These are phyloP conservation scores for Globisporangium nodosum DNA, from an alignment of 352 stramenopile genomes.

Conservation along the genomic window DNA sequence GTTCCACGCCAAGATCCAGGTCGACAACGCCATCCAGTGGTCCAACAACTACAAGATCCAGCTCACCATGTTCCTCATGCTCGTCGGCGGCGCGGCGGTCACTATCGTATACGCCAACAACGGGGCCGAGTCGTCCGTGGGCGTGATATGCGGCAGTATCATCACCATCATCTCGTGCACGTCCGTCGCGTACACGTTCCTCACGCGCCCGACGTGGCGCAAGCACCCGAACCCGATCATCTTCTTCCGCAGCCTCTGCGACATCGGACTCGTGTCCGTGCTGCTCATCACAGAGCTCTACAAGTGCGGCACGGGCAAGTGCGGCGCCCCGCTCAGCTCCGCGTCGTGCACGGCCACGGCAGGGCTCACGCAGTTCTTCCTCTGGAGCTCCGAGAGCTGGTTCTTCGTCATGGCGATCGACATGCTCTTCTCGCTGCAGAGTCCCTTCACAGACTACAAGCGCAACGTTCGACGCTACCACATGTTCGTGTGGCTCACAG, in stretches of 20 bases:
- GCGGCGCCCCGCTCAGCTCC: constrained; percentile 25
- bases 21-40: constrained; percentile 81
- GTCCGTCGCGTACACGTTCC: constrained; percentile 75
- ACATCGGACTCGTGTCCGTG: constrained; percentile 75
- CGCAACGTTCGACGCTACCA: constrained; percentile 80
- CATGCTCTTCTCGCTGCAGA: constrained; percentile 80
- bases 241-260: constrained; percentile 80
- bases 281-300: constrained; percentile 76
- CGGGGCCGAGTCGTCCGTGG: constrained; percentile 45
- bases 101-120: constrained; percentile 66
- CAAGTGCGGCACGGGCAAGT: constrained; percentile 56
- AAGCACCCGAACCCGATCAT: constrained; percentile 88
- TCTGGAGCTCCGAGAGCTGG: constrained; percentile 86
- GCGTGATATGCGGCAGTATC: constrained; percentile 64
- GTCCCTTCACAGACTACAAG: constrained; percentile 87
- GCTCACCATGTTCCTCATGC: constrained; percentile 65
- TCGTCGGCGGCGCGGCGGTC: constrained; percentile 43
- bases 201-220: constrained; percentile 67
- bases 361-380: constrained; percentile 79
- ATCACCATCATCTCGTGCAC: constrained; percentile 74
- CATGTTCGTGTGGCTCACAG: constrained; percentile 74
- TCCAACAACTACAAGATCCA: constrained; percentile 89
- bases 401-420: constrained; percentile 89
- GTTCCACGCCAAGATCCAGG: constrained; percentile 86
- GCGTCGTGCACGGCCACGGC: constrained; percentile 58